phyloP scores from a whole-genome alignment of 371 early-diverging fungal genomes.

The Actinomortierella ambigua region DNA sequence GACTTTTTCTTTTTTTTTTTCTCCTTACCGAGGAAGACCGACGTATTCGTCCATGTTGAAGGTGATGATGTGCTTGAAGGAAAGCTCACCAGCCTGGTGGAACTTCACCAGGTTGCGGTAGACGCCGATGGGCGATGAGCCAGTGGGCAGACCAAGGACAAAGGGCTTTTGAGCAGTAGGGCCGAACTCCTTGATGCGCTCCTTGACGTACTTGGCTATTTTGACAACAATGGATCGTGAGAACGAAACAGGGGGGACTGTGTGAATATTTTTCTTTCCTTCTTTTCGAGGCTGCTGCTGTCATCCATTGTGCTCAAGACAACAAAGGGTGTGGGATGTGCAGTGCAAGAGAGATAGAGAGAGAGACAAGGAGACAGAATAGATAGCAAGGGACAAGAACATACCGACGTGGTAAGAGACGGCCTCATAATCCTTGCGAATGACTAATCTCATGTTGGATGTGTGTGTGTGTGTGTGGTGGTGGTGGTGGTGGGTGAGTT shows the following conservation, averaged over 20 bases:
- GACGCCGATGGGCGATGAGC: constrained; percentile 81
- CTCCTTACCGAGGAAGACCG: constrained; percentile 52
- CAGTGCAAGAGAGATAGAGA: not conserved
- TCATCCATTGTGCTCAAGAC: no score
- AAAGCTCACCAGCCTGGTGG: constrained; percentile 61
- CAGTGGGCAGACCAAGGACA: constrained; percentile 87
- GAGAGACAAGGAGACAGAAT: not conserved
- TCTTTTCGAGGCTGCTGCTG: not conserved
- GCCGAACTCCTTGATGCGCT: constrained; percentile 79
- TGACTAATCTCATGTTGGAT: constrained; percentile 68
- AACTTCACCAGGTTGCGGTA: constrained; percentile 71
- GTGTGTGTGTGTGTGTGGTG: constrained; percentile 6
- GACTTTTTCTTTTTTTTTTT: not conserved
- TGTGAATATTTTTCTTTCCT: not conserved
- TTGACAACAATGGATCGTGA: no score
- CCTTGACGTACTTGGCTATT: constrained; percentile 79
- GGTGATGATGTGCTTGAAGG: constrained; percentile 66
- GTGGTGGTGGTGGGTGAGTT: no score
- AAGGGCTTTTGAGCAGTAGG: constrained; percentile 80
- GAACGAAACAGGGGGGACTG: not conserved
- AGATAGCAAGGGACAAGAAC: constrained; percentile 1
- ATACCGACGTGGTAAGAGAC: constrained; percentile 70
- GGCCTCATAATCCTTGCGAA: constrained; percentile 69
- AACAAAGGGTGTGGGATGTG: not conserved
- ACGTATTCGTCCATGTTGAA: constrained; percentile 85